phyloP scores from a whole-genome alignment of 768 basidiomycete species.

The Pulveroboletus sp. region DNA sequence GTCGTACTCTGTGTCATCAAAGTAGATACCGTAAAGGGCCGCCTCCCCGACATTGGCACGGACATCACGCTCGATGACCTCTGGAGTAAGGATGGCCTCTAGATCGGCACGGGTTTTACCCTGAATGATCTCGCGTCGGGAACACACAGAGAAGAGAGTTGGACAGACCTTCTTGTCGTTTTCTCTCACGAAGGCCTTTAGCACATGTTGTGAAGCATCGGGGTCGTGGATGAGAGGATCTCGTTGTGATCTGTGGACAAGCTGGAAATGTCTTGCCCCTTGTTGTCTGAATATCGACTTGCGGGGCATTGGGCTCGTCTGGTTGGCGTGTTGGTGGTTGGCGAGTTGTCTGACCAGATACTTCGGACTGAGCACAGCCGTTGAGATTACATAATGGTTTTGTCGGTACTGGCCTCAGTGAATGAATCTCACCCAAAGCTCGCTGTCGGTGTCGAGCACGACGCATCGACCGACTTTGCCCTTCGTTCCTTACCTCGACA shows the following conservation, averaged over 20 bases:
- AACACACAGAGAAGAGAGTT: neutral
- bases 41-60: conserved; percentile 79
- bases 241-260: conserved; percentile 92
- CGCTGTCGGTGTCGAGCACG: conserved; percentile 21
- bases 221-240: conserved; percentile 95
- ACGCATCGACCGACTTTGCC: conserved; percentile 5
- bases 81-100: conserved; percentile 50
- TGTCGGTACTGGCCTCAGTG: conserved; percentile 20
- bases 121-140: conserved; percentile 34
- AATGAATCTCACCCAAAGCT: conserved; percentile 21
- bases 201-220: conserved; percentile 82
- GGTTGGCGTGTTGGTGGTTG: too few relatives aligned
- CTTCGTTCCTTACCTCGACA: conserved; percentile 4
- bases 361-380: conserved; percentile 2
- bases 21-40: conserved; percentile 83
- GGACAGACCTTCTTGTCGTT: conserved; percentile 60
- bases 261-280: conserved; percentile 89
- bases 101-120: conserved; percentile 82
- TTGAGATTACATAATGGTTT: conserved; percentile 26
- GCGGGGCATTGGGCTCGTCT: conserved; percentile 49
- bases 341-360: too few relatives aligned
- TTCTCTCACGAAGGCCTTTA: conserved; percentile 73
- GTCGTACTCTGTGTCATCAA: conserved; percentile 94
- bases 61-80: conserved; percentile 44
- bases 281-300: conserved; percentile 90